Conservation (phyloP, 768 basidiomycete genomes). For the Suillus bovinus region DNA sequence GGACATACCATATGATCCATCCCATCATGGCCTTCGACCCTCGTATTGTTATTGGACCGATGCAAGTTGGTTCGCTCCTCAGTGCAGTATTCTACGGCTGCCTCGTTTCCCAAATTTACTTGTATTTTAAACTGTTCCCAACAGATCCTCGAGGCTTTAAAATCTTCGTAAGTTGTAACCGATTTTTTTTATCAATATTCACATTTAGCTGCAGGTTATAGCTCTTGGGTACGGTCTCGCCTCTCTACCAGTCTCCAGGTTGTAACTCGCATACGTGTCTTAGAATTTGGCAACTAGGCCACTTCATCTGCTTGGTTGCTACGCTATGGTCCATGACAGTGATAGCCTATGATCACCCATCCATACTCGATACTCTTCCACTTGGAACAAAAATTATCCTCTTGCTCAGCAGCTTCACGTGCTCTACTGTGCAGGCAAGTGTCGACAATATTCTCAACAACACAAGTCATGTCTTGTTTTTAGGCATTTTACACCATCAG, state of each 20-base stretch:
- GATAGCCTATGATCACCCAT: neutral
- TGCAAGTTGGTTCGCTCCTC: neutral
- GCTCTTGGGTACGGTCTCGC: neutral
- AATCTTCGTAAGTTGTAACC: neutral
- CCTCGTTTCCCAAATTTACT: neutral
- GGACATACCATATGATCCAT: too few relatives aligned
- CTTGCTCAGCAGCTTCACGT: neutral
- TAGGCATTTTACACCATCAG: neutral
- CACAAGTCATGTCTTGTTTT: neutral
- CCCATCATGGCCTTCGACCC: neutral
- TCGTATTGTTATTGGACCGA: neutral
- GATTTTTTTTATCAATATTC: neutral
- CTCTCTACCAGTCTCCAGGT: neutral
- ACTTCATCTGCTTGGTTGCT: neutral
- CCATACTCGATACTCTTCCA: neutral
- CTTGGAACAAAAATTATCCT: neutral
- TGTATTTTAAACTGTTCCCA: neutral
- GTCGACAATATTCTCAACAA: neutral
- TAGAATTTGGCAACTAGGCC: neutral
- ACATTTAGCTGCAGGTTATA: neutral
- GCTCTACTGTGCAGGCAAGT: neutral
- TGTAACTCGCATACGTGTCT: neutral
- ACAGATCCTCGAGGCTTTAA: neutral
- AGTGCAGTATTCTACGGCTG: neutral
- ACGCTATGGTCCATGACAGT: neutral